These are phyloP conservation scores for Syncephalastrum contaminatum DNA, from an alignment of 371 early-diverging fungal species.

Conservation along the genomic window DNA sequence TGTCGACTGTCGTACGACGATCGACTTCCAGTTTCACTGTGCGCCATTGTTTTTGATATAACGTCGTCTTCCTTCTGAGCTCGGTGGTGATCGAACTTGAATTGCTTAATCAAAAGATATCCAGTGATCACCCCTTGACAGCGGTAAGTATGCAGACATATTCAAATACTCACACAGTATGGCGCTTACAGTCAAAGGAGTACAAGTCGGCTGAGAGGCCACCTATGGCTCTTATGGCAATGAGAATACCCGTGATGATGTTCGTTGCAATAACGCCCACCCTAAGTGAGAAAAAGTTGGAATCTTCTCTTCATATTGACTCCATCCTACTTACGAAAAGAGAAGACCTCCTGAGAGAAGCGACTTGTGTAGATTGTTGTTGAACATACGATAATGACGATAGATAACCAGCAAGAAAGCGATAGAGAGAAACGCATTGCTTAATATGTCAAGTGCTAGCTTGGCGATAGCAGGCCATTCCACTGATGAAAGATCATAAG, in stretches of 20 bases:
- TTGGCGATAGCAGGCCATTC: constrained; percentile 52
- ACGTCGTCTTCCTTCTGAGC: constrained; percentile 7
- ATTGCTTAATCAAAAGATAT: constrained; percentile 39
- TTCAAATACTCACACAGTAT: background rate
- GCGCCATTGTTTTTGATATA: constrained; percentile 9
- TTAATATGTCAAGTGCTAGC: constrained; percentile 36
- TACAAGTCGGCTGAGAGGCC: constrained; percentile 45
- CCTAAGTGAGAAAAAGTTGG: constrained; percentile 18
- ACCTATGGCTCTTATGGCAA: constrained; percentile 30
- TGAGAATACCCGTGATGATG: constrained; percentile 35
- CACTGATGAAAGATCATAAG: constrained; percentile 18
- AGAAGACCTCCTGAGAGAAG: constrained; percentile 36
- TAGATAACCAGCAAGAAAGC: constrained; percentile 39
- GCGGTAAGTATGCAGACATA: background rate
- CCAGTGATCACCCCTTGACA: constrained; percentile 39
- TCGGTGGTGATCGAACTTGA: constrained; percentile 14
- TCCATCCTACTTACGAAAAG: constrained; percentile 33
- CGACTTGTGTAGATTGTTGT: constrained; percentile 34
- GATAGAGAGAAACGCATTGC: constrained; percentile 39
- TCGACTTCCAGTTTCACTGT: constrained; percentile 3
- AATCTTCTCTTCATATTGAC: background rate
- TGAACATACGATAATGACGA: constrained; percentile 36
- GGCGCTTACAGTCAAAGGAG: constrained; percentile 43
- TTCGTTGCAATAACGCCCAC: constrained; percentile 43
- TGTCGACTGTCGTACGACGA: constrained; percentile 4